A percentile compares a stretch with the other conserved stretches of the same genome.
These are phyloP conservation scores for Cyathus striatus DNA, from an alignment of 768 basidiomycete species.

Conservation along the genomic window DNA sequence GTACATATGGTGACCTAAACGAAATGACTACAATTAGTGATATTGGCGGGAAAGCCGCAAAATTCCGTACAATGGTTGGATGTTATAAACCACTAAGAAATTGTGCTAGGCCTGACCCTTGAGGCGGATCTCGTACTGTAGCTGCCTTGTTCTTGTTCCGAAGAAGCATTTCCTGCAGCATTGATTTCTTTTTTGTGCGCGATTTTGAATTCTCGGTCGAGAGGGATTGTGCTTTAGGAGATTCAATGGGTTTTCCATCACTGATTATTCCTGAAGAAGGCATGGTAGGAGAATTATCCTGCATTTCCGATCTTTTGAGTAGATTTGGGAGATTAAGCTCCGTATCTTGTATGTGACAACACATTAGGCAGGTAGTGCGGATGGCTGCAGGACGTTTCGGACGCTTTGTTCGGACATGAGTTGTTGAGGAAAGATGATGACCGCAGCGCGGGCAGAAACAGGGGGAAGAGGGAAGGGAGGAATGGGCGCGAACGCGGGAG, in stretches of 20 bases:
- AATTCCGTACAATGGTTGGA: too few species aligned
- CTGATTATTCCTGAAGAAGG: too few species aligned
- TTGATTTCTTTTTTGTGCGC: conserved; percentile 49
- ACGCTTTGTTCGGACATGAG: neutral
- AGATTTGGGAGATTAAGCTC: too few species aligned
- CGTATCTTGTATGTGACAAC: conserved; percentile 17
- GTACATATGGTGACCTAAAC: too few species aligned
- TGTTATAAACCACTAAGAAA: conserved; percentile 32
- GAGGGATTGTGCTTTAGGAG: conserved; percentile 7
- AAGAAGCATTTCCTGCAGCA: conserved; percentile 59
- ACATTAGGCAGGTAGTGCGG: conserved; percentile 23
- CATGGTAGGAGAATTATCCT: conserved; percentile 10
- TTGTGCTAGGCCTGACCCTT: conserved; percentile 40
- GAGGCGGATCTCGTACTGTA: conserved; percentile 26
- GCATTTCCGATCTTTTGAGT: conserved; percentile 12
- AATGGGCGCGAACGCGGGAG: conserved; percentile 24
- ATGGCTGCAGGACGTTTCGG: conserved; percentile 3
- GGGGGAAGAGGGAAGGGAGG: conserved; percentile 14
- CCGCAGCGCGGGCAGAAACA: conserved; percentile 52
- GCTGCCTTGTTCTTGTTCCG: conserved; percentile 52
- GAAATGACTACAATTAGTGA: too few species aligned
- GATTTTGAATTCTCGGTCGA: conserved; percentile 17
- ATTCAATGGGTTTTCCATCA: too few species aligned
- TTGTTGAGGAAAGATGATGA: conserved; percentile 33
- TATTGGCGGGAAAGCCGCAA: too few species aligned